Evolutionary conservation across 176 grass and related monocot species (phyloP), one percentile per base, ranked within the genome.

Genomic region (Leersia perrieri): DNA sequence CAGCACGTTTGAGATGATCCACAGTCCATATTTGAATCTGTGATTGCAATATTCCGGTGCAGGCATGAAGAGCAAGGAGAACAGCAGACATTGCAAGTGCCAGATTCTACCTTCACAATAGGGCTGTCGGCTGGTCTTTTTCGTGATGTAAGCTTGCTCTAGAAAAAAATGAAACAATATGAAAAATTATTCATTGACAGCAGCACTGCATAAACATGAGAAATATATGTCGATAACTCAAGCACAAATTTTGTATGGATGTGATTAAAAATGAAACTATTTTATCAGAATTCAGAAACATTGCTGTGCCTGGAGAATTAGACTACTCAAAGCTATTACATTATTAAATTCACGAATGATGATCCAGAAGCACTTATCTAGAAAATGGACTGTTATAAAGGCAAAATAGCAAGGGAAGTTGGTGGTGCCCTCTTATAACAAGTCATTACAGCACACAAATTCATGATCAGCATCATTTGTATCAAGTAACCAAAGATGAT

Each of bases 31-130:
- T 89, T 89, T 18, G 81, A 82, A 45, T 87, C 78, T 30, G 55
- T 57, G 32, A 71, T 13, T 66, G 55, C 72, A 74, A 78, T 11
- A 40, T 49, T 76, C 69, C 87, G 84, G 82, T 94, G 92, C 77
- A 87, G 80, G 80, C 92, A 94, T 1, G 89, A 94, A 65, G 92
- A 94, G 33, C 92, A 94, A 82, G 89, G 92, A 40, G 92, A 87
- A 49, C 1, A 89, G 23, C 92, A 94, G 68, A 94, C 84, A 85
- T 87, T 94, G 57, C 92, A 94, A 22, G 89, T 94, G 70, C 89
- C 89, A 80, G 92, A 91, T 82, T 87, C 89, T 66, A 78, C 55
- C 68, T 85, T 87, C 51, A 79, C 61, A 80, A 12, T 64, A 72
- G 57, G 36, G 72, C 27, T 75, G 5, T 78, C 75, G 1, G n/a